phyloP scores from a whole-genome alignment of 208 protist genomes.

The Borovskyia barvae region DNA sequence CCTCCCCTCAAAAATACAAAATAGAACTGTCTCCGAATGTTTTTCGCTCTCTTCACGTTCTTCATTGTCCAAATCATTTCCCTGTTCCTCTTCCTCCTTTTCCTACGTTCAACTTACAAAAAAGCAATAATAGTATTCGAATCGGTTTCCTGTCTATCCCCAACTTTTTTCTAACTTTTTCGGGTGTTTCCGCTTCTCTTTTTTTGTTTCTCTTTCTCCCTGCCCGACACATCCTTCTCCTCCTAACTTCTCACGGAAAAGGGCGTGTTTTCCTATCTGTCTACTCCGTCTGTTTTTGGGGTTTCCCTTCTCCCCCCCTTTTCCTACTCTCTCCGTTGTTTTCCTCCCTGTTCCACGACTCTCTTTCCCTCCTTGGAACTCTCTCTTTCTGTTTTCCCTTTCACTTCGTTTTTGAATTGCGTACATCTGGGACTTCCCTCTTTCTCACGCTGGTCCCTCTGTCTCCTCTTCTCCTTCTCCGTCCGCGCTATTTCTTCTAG shows the following conservation, averaged over 20 bases:
- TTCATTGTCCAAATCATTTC: neutral
- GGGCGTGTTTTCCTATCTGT: neutral
- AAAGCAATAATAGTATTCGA: too few species aligned
- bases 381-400: neutral
- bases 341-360: neutral
- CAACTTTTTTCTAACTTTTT: too few species aligned
- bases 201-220: constrained; percentile 5
- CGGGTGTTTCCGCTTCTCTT: neutral
- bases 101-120: too few species aligned
- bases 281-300: neutral
- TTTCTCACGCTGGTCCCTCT: neutral
- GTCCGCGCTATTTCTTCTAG: too few species aligned
- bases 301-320: neutral
- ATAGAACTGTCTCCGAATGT: too few species aligned
- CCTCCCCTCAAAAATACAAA: too few species aligned
- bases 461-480: constrained; percentile 4
- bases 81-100: too few species aligned
- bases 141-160: too few species aligned
- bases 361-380: neutral
- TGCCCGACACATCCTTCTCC: too few species aligned
- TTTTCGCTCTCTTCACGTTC: neutral
- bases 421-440: neutral
- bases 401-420: neutral
- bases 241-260: too few species aligned
- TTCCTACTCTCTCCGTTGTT: neutral